phyloP scores from a whole-genome alignment of 2,329 filamentous ascomycete genomes.

The Alternaria dauci region DNA sequence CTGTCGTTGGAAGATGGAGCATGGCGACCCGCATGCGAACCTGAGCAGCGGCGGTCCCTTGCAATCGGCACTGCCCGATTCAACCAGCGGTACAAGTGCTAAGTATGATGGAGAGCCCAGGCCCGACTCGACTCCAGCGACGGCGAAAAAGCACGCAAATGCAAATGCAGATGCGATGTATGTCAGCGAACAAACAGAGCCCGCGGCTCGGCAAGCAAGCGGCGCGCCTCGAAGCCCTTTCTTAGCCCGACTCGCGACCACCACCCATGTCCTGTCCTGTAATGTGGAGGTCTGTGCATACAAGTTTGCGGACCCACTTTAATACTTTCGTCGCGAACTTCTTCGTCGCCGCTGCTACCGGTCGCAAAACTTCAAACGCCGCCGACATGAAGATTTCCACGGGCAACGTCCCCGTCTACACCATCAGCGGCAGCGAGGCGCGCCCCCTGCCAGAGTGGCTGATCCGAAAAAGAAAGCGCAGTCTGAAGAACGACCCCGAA shows the following conservation, averaged over 20 bases:
- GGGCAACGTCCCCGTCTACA: conserved; percentile 88
- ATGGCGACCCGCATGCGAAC: conserved; percentile 34
- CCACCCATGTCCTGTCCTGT: background rate
- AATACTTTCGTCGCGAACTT: conserved; percentile 16
- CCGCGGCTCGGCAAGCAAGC: background rate
- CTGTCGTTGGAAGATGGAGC: conserved; percentile 28
- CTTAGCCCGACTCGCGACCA: background rate
- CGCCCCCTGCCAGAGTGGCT: conserved; percentile 95
- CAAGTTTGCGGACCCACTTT: background rate
- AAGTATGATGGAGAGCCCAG: background rate
- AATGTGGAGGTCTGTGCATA: background rate
- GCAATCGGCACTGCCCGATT: background rate
- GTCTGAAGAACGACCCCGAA: conserved; percentile 89
- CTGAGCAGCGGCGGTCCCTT: background rate
- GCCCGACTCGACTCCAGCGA: background rate
- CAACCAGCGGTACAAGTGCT: background rate
- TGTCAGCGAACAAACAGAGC: background rate
- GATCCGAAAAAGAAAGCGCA: conserved; percentile 81
- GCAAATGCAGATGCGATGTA: background rate
- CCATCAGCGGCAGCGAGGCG: conserved; percentile 88
- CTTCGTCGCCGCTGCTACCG: background rate
- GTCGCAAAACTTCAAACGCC: conserved; percentile 14
- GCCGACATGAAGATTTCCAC: conserved; percentile 79
- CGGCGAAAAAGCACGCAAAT: background rate
- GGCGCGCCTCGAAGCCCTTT: background rate